Evolutionary conservation across 176 grass and related monocot genomes (phyloP), one percentile per base, ranked within the genome.

Genomic region (Typha latifolia): DNA sequence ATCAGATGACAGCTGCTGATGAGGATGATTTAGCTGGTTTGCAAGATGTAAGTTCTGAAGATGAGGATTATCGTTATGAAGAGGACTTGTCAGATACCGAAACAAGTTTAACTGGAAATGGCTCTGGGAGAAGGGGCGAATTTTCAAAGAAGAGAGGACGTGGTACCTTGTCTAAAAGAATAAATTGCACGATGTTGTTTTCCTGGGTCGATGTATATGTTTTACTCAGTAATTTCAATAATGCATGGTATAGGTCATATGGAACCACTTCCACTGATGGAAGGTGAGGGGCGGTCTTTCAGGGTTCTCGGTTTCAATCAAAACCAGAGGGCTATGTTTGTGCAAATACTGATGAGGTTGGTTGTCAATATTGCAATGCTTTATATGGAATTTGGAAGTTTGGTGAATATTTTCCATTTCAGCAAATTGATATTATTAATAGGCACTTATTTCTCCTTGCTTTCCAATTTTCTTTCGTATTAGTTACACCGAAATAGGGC

Each of bases 281-380:
- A 99, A 83, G 89, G 89, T 10, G 89, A 99, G 77, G 95, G 95
- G 12, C 84, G 80, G 26, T 29, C 81, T 50, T 68, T 99, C 69
- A 90, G 71, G 81, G 74, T 99, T 79, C 80, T 87, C 66, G 95
- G 95, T 62, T 99, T 99, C 81, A 99, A 99, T 78, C 84, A 82
- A 14, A 61, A 86, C 64, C 95, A 99, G 67, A 81, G 95, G 71
- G 66, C 82, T 73, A 34, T 78, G 48, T 99, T 99, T 72, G 62
- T 69, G 62, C 89, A 99, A 52, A 85, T 79, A 53, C 72, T 99
- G 32, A 99, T 87, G 80, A 94, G 95, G 95, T 95, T 80, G 77
- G 68, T 80, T 34, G 23, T 7, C 16, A 59, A 20, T 57, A 3
- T 57, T 20, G n/a, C 22, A 20, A 8, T 57, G 37, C 20, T 19